These are phyloP conservation scores for Backusella parvicylindrica DNA, from an alignment of 192 early-diverging fungal species.

Conservation along the genomic window DNA sequence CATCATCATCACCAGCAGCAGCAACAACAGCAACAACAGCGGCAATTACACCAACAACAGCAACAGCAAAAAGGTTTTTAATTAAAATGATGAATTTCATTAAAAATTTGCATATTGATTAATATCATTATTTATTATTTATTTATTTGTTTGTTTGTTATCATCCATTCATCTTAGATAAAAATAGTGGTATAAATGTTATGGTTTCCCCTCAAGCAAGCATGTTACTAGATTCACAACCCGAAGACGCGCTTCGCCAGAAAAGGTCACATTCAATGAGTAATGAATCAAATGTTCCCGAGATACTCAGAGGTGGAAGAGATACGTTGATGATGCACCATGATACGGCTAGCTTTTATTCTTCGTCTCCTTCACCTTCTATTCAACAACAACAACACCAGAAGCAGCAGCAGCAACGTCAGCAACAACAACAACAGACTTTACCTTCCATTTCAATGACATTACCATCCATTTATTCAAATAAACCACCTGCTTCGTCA, in stretches of 20 bases:
- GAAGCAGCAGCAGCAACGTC: not conserved
- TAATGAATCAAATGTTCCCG: not conserved
- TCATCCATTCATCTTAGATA: not conserved
- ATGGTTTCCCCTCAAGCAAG: not conserved
- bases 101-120: not conserved
- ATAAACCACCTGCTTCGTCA: not conserved
- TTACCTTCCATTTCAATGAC: not conserved
- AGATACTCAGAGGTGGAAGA: not conserved
- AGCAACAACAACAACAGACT: not conserved
- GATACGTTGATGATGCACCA: not conserved
- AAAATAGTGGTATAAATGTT: not conserved
- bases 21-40: too few species aligned
- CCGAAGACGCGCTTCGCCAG: not conserved
- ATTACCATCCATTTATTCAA: not conserved
- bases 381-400: not conserved
- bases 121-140: not conserved
- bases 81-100: too few species aligned
- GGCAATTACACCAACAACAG: not conserved
- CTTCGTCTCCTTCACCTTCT: not conserved
- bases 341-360: not conserved
- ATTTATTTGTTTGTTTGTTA: not conserved
- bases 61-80: not conserved
- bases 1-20: accelerated
- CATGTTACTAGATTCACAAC: not conserved
- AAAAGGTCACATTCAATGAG: not conserved